Evolutionary conservation across 768 basidiomycete species (phyloP).

Genomic region (Macrolepiota fuliginosa): DNA sequence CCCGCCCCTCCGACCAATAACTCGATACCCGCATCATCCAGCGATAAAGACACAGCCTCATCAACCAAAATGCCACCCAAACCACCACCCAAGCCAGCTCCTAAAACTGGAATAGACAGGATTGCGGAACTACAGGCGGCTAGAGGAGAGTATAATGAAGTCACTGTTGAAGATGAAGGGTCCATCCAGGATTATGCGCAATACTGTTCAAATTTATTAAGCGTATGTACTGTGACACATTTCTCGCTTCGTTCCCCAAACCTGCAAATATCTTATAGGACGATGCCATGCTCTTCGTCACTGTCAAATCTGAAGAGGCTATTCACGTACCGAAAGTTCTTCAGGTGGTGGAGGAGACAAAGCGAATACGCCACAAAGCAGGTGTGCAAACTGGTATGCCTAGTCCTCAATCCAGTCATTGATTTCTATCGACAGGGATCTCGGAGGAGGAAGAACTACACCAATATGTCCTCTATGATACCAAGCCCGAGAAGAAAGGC

Average conservation of each 20-base stretch:
- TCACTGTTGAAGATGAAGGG: slow-evolving; percentile 68
- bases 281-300: slow-evolving; percentile 78
- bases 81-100: slow-evolving; percentile 59
- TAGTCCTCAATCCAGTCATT: slow-evolving; percentile 1
- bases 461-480: slow-evolving; percentile 77
- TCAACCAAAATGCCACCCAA: slow-evolving; percentile 33
- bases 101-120: slow-evolving; percentile 63
- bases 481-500: slow-evolving; percentile 43
- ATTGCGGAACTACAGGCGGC: slow-evolving; percentile 71
- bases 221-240: slow-evolving; percentile 32
- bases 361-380: slow-evolving; percentile 72
- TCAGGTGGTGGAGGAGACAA: slow-evolving; percentile 76
- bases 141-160: slow-evolving; percentile 72
- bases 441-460: slow-evolving; percentile 61
- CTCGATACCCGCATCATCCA: slow-evolving; percentile 8
- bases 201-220: slow-evolving; percentile 61
- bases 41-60: slow-evolving; percentile 13
- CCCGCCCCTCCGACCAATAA: slow-evolving; percentile 17
- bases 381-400: slow-evolving; percentile 36
- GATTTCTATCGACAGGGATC: slow-evolving; percentile 27
- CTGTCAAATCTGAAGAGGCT: slow-evolving; percentile 60
- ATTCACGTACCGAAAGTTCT: slow-evolving; percentile 75
- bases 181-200: slow-evolving; percentile 62
- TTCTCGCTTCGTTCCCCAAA: neutral
- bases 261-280: slow-evolving; percentile 42